Percentiles rank a stretch among this genome's conserved stretches.
Evolutionary conservation across 768 basidiomycete species (phyloP).

Genomic region (Lepiota venenata): DNA sequence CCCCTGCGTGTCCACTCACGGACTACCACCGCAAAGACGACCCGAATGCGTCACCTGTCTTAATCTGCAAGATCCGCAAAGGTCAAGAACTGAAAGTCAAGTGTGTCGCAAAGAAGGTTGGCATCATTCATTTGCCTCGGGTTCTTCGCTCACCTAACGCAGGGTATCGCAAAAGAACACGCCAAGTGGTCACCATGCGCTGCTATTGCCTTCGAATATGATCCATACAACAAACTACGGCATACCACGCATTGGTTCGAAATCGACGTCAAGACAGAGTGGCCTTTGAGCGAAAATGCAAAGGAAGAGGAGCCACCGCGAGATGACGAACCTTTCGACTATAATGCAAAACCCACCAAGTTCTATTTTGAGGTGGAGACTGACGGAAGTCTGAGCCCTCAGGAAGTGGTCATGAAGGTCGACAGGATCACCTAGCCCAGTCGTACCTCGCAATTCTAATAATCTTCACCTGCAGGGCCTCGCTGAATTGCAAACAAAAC

Average conservation of each 20-base stretch:
- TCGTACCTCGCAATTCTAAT: background rate
- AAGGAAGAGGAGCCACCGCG: slow-evolving; percentile 77
- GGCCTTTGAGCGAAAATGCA: slow-evolving; percentile 89
- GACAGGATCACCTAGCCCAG: background rate
- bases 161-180: slow-evolving; percentile 98
- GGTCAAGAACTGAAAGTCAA: slow-evolving; percentile 86
- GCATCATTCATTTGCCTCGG: slow-evolving; percentile 12
- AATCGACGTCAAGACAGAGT: slow-evolving; percentile 74
- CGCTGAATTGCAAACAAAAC: slow-evolving; percentile 73
- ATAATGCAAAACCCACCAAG: slow-evolving; percentile 78
- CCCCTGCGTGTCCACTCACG: slow-evolving; percentile 10
- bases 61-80: slow-evolving; percentile 90
- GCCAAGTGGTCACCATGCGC: slow-evolving; percentile 99
- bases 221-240: slow-evolving; percentile 94
- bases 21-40: slow-evolving; percentile 44
- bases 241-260: slow-evolving; percentile 98
- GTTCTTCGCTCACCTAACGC: slow-evolving; percentile 8
- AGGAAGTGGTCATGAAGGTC: slow-evolving; percentile 88
- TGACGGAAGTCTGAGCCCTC: slow-evolving; percentile 84
- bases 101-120: slow-evolving; percentile 93
- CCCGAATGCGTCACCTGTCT: slow-evolving; percentile 58
- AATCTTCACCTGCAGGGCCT: slow-evolving; percentile 50
- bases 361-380: slow-evolving; percentile 97
- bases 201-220: slow-evolving; percentile 95
- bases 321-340: slow-evolving; percentile 86